Conservation (phyloP, 164 flowering plant genomes). For the Dillenia turbinata region DNA sequence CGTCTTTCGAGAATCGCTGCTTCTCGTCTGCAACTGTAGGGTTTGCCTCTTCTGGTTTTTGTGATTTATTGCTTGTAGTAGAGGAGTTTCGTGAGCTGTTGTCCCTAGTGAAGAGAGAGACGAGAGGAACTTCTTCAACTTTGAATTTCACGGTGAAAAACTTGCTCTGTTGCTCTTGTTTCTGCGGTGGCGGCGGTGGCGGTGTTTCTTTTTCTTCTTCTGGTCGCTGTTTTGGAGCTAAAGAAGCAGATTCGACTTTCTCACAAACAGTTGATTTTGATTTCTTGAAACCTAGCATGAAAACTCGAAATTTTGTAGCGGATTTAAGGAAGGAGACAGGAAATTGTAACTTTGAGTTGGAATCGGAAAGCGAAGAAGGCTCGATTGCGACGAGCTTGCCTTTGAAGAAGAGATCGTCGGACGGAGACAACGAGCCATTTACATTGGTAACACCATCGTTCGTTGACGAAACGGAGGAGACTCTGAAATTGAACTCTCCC, state of each 20-base stretch:
- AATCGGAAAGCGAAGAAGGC: slow-evolving; percentile 28
- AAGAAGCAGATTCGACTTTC: slow-evolving; percentile 8
- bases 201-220: slow-evolving; percentile 1
- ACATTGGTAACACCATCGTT: slow-evolving; percentile 25
- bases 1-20: slow-evolving; percentile 38
- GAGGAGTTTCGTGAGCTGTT: slow-evolving; percentile 30
- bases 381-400: slow-evolving; percentile 59
- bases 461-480: slow-evolving; percentile 30
- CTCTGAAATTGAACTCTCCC: slow-evolving; percentile 48
- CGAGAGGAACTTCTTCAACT: slow-evolving; percentile 67
- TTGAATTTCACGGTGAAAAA: slow-evolving; percentile 66
- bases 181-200: neutral
- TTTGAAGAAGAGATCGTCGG: slow-evolving; percentile 69
- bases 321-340: slow-evolving; percentile 34
- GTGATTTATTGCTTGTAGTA: slow-evolving; percentile 18
- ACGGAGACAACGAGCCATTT: slow-evolving; percentile 42
- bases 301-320: slow-evolving; percentile 68
- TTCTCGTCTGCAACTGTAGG: slow-evolving; percentile 26
- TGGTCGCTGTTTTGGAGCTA: neutral
- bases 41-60: slow-evolving; percentile 14
- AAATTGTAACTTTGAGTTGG: slow-evolving; percentile 32
- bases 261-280: slow-evolving; percentile 22
- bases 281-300: slow-evolving; percentile 62
- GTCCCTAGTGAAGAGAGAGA: slow-evolving; percentile 61
- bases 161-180: slow-evolving; percentile 20